Evolutionary conservation across 257 asterid genomes (phyloP).

Genomic region (Avicennia marina): DNA sequence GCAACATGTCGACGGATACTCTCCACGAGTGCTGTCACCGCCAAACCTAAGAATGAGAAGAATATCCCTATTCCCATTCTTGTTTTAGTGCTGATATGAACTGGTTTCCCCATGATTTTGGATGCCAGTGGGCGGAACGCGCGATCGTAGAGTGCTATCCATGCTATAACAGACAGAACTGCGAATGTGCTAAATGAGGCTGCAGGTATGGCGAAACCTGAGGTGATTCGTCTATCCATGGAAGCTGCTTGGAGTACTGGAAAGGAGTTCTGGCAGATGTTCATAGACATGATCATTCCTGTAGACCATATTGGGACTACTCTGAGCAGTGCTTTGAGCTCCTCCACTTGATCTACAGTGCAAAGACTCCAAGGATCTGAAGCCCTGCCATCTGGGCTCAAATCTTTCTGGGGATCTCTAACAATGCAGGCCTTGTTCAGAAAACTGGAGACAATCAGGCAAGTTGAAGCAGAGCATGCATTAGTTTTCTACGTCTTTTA

Average conservation of each 20-base stretch:
- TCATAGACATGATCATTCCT: constrained; percentile 46
- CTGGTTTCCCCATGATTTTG: constrained; percentile 32
- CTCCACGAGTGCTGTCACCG: constrained; percentile 46
- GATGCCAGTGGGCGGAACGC: constrained; percentile 54
- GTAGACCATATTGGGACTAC: constrained; percentile 72
- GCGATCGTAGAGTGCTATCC: constrained; percentile 53
- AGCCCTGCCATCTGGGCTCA: constrained; percentile 33
- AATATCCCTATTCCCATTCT: constrained; percentile 67
- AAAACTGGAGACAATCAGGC: constrained; percentile 30
- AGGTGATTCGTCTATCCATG: constrained; percentile 44
- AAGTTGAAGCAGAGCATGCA: not conserved
- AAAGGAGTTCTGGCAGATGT: constrained; percentile 41
- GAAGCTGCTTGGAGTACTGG: constrained; percentile 62
- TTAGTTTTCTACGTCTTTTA: not conserved
- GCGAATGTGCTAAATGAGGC: constrained; percentile 51
- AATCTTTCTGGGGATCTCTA: constrained; percentile 32
- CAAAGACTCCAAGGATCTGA: constrained; percentile 53
- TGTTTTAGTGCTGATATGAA: constrained; percentile 26
- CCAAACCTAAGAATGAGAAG: constrained; percentile 45
- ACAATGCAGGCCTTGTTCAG: constrained; percentile 71
- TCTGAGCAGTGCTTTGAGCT: constrained; percentile 51
- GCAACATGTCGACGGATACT: constrained; percentile 27
- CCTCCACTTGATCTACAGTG: constrained; percentile 73
- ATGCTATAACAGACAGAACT: constrained; percentile 31
- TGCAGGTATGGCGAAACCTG: constrained; percentile 56